Conservation (phyloP, 495 filamentous ascomycete species). For the Friedmanniomyces simplex region DNA sequence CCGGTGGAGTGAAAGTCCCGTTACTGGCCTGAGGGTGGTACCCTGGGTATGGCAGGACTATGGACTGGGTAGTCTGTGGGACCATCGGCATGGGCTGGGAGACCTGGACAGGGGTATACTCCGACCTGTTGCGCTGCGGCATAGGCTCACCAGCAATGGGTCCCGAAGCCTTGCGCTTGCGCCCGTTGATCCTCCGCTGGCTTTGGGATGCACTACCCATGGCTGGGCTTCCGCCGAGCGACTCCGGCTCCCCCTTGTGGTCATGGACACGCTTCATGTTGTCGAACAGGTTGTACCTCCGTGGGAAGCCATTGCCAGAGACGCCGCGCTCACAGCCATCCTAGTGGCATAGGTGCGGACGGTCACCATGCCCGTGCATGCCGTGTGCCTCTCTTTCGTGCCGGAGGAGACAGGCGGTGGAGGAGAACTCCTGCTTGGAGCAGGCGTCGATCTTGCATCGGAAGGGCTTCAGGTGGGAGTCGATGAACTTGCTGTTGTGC, state of each 20-base stretch:
- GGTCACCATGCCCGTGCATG: conserved; percentile 87
- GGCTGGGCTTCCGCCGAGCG: conserved; percentile 2
- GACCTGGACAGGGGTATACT: background rate
- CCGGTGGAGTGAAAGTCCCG: background rate
- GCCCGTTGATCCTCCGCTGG: conserved; percentile 3
- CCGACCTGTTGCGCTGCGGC: conserved; percentile 5
- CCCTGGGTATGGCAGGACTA: background rate
- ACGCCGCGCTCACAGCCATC: conserved; percentile 72
- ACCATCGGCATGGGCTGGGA: background rate
- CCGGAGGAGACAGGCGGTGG: conserved; percentile 86
- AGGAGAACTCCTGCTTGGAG: conserved; percentile 73
- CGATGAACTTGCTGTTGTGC: conserved; percentile 70
- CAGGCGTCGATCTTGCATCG: conserved; percentile 74
- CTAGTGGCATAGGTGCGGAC: conserved; percentile 76
- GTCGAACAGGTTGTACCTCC: conserved; percentile 87
- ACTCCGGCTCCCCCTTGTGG: conserved; percentile 38
- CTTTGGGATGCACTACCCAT: background rate
- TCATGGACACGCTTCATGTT: conserved; percentile 92
- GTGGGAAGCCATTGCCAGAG: conserved; percentile 75
- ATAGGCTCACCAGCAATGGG: conserved; percentile 3
- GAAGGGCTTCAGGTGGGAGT: conserved; percentile 90
- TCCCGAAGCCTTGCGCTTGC: conserved; percentile 18
- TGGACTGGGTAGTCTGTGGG: background rate
- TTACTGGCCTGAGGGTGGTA: background rate
- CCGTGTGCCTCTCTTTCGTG: conserved; percentile 92